Evolutionary conservation across 306 rosid species (phyloP), one percentile per base, ranked within the genome.

Genomic region (Prosopis cineraria): DNA sequence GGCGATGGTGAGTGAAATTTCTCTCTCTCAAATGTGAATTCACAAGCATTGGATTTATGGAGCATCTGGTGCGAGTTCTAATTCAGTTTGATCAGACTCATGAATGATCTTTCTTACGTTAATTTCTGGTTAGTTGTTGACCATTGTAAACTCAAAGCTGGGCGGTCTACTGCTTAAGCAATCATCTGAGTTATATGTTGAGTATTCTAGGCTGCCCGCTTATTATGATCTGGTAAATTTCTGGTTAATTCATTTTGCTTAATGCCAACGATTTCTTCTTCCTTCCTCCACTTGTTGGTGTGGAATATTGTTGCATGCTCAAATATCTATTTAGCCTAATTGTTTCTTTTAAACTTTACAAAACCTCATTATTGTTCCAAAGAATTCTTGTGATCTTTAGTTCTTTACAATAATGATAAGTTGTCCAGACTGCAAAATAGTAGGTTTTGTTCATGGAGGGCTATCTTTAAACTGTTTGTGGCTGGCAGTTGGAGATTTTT

Each of bases 1-100:
- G 98, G 98, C 69, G 98, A 94, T 85, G 98, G 98, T 94, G 80
- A 68, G 81, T 43, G 7, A 40, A 33, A 73, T 5, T 24, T 52
- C 27, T n/a, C 24, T 4, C 36, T 56, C 22, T 56, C 59, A 3
- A n/a, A 27, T 70, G 12, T 69, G 16, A 36, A 48, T 77, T 77
- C 24, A 69, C 30, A 34, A 30, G 30, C 9, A 16, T 47, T 60
- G 73, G 43, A 66, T 34, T 78, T 45, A 12, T n/a, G n/a, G 25
- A 37, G 40, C 59, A 53, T 34, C 55, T 22, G 20, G 12, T 78
- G 45, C 60, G 22, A 69, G 22, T 52, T 53, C 31, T 31, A 22
- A 34, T 13, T 27, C 29, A 7, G 12, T 40, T 41, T 33, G 10
- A 59, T 41, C 34, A 0, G 27, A 30, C 43, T 59, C 56, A 59